phyloP scores from a whole-genome alignment of 495 filamentous ascomycete genomes.

The Podospora didyma region DNA sequence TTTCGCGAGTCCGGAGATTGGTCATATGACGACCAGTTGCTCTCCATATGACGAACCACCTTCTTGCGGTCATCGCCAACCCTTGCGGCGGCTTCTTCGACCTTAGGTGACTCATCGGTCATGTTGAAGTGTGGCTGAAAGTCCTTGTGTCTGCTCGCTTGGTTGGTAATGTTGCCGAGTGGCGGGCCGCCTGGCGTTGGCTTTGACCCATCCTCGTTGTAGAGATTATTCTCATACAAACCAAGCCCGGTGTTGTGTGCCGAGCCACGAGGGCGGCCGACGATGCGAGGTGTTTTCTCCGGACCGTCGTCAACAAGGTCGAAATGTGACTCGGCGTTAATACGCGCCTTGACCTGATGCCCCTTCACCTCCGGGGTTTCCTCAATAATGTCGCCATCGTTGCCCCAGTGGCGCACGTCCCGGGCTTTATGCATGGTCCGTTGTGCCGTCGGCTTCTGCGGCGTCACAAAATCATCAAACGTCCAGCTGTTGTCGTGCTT shows the following conservation, averaged over 20 bases:
- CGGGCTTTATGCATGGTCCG: slow-evolving; percentile 43
- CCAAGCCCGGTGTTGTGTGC: slow-evolving; percentile 59
- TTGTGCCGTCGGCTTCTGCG: slow-evolving; percentile 56
- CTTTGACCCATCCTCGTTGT: slow-evolving; percentile 48
- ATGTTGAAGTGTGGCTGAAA: slow-evolving; percentile 71
- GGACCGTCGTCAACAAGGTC: slow-evolving; percentile 29
- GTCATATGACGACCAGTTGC: slow-evolving; percentile 62
- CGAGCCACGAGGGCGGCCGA: slow-evolving; percentile 40
- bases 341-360: slow-evolving; percentile 62
- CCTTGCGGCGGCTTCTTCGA: slow-evolving; percentile 19
- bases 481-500: slow-evolving; percentile 73
- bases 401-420: slow-evolving; percentile 65
- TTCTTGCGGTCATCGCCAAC: slow-evolving; percentile 52
- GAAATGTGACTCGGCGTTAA: slow-evolving; percentile 77
- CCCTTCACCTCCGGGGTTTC: slow-evolving; percentile 54
- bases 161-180: slow-evolving; percentile 60
- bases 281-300: slow-evolving; percentile 51
- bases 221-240: slow-evolving; percentile 74
- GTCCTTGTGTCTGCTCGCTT: slow-evolving; percentile 63
- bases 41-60: slow-evolving; percentile 63
- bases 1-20: slow-evolving; percentile 51
- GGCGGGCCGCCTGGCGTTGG: slow-evolving; percentile 27
- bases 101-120: slow-evolving; percentile 52
- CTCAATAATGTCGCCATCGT: slow-evolving; percentile 58
- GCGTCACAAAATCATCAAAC: slow-evolving; percentile 81